Evolutionary conservation across 768 basidiomycete species (phyloP), one percentile per base, ranked within the genome.

Genomic region (Pulveroboletus sp.): DNA sequence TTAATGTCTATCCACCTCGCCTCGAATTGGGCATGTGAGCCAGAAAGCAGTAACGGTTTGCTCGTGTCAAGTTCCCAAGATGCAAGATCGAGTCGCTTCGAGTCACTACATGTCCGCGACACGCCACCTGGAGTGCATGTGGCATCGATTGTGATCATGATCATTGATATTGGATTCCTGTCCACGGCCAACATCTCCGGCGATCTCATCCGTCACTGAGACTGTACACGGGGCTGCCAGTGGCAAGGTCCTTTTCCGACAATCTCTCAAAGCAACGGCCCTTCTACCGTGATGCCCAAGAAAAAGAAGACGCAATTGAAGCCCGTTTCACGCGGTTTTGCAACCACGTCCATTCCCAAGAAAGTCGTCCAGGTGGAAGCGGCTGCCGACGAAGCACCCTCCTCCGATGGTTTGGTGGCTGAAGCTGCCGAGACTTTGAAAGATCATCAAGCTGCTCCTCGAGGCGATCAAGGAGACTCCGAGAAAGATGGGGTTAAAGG

Each of bases 231-330:
- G 6, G 22, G 20, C 20, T 50, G 32, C 39, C 37, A 42, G 11
- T n/a, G n/a, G n/a, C n/a, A n/a, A n/a, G n/a, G n/a, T n/a, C n/a
- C n/a, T n/a, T n/a, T n/a, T n/a, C n/a, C n/a, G 46, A 27, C 13
- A 29, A 30, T 41, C 35, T 30, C 26, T 19, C 30, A 9, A 6
- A 36, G 8, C n/a, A 40, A 35, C 42, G 5, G n/a, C n/a, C n/a
- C 26, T 14, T 30, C 27, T 22, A 36, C 36, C 26, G 19, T 45
- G 37, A 89, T 89, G 87, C 74, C 83, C 51, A 92, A 90, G 75
- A 90, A 89, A 74, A 92, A 85, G 77, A 92, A 89, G 71, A 81
- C 82, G 6, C 83, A 89, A 64, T 64, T 86, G 59, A 89, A 87
- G 68, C 80, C 85, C 19, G 73, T 86, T 35, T 78, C 68, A 35